Conservation (phyloP, 148 eudicot genomes). For the Spergularia marina region DNA sequence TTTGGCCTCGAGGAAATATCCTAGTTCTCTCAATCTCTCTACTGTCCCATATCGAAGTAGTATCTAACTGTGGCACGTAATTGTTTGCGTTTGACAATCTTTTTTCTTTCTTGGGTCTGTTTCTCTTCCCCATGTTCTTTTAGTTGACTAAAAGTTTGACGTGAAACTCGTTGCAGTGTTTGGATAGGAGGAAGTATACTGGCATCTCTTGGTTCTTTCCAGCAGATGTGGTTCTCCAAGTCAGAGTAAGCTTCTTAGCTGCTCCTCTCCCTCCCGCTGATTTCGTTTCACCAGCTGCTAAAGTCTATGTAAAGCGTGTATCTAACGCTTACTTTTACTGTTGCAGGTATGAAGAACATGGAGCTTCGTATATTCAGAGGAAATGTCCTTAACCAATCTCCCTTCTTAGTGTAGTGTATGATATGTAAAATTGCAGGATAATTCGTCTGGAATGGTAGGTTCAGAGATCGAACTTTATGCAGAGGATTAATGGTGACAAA, state of each 20-base stretch:
- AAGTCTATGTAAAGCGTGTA: background rate
- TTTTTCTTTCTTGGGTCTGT: too few relatives aligned
- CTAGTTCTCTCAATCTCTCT: too few relatives aligned
- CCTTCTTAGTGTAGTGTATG: background rate
- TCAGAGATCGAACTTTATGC: too few relatives aligned
- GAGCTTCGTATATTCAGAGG: constrained; percentile 83
- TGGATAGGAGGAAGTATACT: constrained; percentile 98
- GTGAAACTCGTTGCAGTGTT: constrained; percentile 48
- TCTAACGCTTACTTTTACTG: background rate
- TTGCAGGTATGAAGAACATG: constrained; percentile 90
- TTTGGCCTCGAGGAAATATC: too few relatives aligned
- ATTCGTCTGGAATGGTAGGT: background rate
- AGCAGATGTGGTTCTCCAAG: constrained; percentile 99
- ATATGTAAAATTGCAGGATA: constrained; percentile 9
- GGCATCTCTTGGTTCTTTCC: constrained; percentile 97
- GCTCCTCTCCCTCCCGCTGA: background rate
- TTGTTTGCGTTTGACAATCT: too few relatives aligned
- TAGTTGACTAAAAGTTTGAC: background rate
- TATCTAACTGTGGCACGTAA: too few relatives aligned
- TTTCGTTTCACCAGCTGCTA: background rate
- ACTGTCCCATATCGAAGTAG: too few relatives aligned
- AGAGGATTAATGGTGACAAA: too few relatives aligned
- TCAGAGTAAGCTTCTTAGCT: constrained; percentile 58
- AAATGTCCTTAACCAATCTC: constrained; percentile 66
- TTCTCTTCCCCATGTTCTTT: background rate